Evolutionary conservation across 768 basidiomycete species (phyloP).

Genomic region (Termitomyces heimii): DNA sequence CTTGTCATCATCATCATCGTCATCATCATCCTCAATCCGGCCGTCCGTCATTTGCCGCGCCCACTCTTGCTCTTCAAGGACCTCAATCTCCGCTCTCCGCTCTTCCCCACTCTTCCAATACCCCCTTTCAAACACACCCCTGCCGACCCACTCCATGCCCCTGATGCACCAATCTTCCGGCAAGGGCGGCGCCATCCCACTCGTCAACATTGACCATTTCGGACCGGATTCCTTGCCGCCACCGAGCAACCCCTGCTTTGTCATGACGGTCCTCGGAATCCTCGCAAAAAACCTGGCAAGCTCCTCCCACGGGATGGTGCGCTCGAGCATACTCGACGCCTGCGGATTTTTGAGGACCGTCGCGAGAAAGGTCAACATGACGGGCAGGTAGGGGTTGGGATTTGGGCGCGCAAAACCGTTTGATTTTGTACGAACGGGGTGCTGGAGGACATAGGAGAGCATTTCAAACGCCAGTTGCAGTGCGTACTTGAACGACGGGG

Average conservation of each 20-base stretch:
- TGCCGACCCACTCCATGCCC: conserved; percentile 95
- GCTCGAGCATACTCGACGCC: conserved; percentile 60
- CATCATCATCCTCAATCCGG: conserved; percentile 74
- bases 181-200: conserved; percentile 63
- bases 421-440: conserved; percentile 55
- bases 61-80: conserved; percentile 58
- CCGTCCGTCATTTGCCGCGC: conserved; percentile 59
- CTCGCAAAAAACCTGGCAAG: conserved; percentile 58
- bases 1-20: conserved; percentile 20
- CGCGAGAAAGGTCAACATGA: conserved; percentile 84
- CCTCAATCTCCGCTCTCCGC: conserved; percentile 67
- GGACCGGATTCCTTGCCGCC: conserved; percentile 26
- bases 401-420: conserved; percentile 42
- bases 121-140: conserved; percentile 86
- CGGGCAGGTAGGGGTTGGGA: conserved; percentile 83
- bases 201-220: conserved; percentile 64
- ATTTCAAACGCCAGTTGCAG: conserved; percentile 75
- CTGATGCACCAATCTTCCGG: conserved; percentile 95
- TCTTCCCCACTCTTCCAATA: conserved; percentile 87
- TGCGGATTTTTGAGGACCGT: conserved; percentile 64
- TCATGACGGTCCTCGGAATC: conserved; percentile 50
- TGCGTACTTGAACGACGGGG: conserved; percentile 66
- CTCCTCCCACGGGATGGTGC: conserved; percentile 79
- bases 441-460: conserved; percentile 64
- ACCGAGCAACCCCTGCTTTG: conserved; percentile 26